Evolutionary conservation across 2,329 filamentous ascomycete genomes (phyloP).

Genomic region (Tolypocladium tropicale): DNA sequence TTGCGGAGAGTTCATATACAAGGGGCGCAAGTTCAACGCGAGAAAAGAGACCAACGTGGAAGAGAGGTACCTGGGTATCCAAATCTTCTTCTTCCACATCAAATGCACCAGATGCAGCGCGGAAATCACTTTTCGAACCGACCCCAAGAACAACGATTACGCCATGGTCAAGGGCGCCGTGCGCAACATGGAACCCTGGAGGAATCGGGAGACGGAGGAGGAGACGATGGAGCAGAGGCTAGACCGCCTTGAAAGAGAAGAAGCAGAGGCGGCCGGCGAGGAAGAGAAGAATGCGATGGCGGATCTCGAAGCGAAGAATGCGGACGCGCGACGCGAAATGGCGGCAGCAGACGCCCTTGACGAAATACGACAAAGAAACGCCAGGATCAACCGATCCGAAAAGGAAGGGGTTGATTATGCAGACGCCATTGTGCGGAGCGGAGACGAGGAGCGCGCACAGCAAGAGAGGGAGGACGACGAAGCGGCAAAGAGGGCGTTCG

Average conservation of each 20-base stretch:
- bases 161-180: constrained; percentile 71
- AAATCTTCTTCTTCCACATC: constrained; percentile 75
- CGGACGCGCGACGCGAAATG: constrained; percentile 92
- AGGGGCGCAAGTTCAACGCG: constrained; percentile 90
- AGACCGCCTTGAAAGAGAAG: constrained; percentile 72
- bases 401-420: constrained; percentile 55
- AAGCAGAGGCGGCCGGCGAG: constrained; percentile 49
- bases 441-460: constrained; percentile 49
- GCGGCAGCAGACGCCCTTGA: constrained; percentile 91
- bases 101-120: constrained; percentile 76
- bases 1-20: constrained; percentile 74
- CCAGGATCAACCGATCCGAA: constrained; percentile 67
- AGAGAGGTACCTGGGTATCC: constrained; percentile 79
- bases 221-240: constrained; percentile 84
- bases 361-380: constrained; percentile 87
- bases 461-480: constrained; percentile 78
- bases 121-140: constrained; percentile 89
- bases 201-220: constrained; percentile 47
- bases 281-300: constrained; percentile 87
- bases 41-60: constrained; percentile 83
- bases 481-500: constrained; percentile 69
- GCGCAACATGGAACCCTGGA: constrained; percentile 90
- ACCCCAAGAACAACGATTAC: constrained; percentile 93
- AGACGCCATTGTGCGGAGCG: constrained; percentile 40
- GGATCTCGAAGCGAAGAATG: constrained; percentile 85